Base-by-base conservation (phyloP, 208 protist genomes). In the Wallacemonas collosoma region DNA sequence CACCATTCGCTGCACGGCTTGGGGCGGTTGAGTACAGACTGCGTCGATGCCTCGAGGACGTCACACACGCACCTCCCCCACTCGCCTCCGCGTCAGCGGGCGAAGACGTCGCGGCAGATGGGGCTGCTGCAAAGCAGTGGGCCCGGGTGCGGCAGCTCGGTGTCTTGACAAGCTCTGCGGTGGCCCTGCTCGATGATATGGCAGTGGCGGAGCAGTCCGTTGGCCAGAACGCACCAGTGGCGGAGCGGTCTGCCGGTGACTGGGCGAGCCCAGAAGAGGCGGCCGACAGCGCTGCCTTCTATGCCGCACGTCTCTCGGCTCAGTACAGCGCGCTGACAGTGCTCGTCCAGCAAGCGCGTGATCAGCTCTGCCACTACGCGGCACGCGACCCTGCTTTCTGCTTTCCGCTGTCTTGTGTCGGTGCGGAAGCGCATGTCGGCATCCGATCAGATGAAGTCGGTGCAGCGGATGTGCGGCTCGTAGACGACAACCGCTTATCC, bases 361-460 rank as follows among this genome's bases (percentile, higher is more conserved):
- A 15, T 7, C 53, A n/a, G 26, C 26, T 58, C n/a, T 7, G 6
- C 6, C 53, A n/a, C 53, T 36, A 58, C 53, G 26, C 9, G 9
- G 11, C 53, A n/a, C 53, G 26, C 0, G 53, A 58, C 53, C 14
- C 53, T 7, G n/a, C n/a, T 36, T 58, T 58, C 26, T 8, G 11
- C 53, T 58, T 58, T 36, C 53, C 53, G n/a, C 53, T 58, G n/a
- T 58, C 53, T n/a, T 58, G 53, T n/a, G 1, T 58, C 9, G 53
- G 53, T 7, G 26, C 14, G 14, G n/a, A 36, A n/a, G 53, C 1
- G n/a, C 26, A n/a, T 58, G n/a, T 7, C 6, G 11, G 11, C n/a
- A 36, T n/a, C 9, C 26, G 14, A 7, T 6, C 53, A 5, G 53
- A 58, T n/a, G 53, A 5, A n/a, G 6, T 36, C 26, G 53, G 53